Base-by-base conservation (phyloP, 2,329 filamentous ascomycete genomes). In the Fusarium algeriense region DNA sequence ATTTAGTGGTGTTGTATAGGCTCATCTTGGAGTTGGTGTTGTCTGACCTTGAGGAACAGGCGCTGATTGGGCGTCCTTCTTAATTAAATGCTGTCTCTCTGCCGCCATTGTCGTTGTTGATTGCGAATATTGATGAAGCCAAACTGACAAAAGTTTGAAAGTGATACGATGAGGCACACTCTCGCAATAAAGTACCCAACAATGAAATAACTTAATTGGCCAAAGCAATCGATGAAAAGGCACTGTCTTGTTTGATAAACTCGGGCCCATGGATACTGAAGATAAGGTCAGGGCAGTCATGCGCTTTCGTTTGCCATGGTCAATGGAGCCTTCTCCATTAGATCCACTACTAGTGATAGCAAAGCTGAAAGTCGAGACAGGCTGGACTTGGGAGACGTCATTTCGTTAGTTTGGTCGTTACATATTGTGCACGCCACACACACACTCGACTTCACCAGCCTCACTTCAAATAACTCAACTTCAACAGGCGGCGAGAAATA, bases 41-140 rank as follows among this genome's bases (percentile, higher is more conserved):
- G 9, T 19, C 62, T 59, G 35, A 73, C 70, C 70, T 62, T 41
- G 53, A 15, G 70, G 70, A 34, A 66, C 46, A 32, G 57, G 37
- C 35, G 48, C 60, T 35, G 38, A 53, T 7, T 50, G 70, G 37
- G 41, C 44, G 54, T 69, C 52, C 37, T 73, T 71, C 19, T 32
- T 30, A 11, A 66, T 34, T 14, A 66, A 49, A 28, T 55, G 41
- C 23, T 59, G 70, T 38, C 38, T 68, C 52, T 73, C 70, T 38
- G 32, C 28, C 32, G 35, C 45, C 69, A 67, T 69, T 23, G 41
- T 50, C 11, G 37, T 38, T 37, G 20, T 38, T 23, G 23, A 23
- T 41, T 38, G 61, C 37, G 40, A 17, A 40, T 32, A 26, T 48
- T 38, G 60, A 20, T 59, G 17, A 35, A 40, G 38, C 37, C 23